Conservation (phyloP, 805 yeast genomes). For the Saturnispora silvae region DNA sequence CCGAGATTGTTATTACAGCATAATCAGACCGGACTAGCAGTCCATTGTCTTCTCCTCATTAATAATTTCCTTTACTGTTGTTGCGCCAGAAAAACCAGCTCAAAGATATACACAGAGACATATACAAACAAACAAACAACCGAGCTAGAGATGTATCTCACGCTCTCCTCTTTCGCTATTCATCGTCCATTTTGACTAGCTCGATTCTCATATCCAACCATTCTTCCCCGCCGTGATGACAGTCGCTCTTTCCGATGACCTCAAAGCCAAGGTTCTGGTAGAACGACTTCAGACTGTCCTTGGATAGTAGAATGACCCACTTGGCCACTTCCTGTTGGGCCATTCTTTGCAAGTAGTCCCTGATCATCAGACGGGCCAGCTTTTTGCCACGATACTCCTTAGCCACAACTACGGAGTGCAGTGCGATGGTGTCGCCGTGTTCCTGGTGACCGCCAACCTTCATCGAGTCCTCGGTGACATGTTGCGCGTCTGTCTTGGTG, state of each 20-base stretch:
- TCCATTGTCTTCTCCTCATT: too few species aligned
- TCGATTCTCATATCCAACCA: slow-evolving; percentile 50
- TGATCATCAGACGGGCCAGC: slow-evolving; percentile 71
- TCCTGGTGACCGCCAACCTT: slow-evolving; percentile 62
- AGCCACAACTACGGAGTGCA: slow-evolving; percentile 72
- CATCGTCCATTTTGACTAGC: slow-evolving; percentile 33
- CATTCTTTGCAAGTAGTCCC: slow-evolving; percentile 84
- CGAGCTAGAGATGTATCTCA: too few species aligned
- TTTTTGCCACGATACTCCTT: slow-evolving; percentile 73
- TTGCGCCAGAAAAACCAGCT: too few species aligned
- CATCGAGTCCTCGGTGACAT: slow-evolving; percentile 52
- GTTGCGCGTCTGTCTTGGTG: slow-evolving; percentile 47
- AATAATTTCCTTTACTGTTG: too few species aligned
- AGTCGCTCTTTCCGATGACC: slow-evolving; percentile 53
- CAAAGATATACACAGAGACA: too few species aligned
- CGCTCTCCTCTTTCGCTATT: too few species aligned
- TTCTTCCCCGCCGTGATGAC: slow-evolving; percentile 43
- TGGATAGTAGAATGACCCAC: slow-evolving; percentile 63
- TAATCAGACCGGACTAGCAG: too few species aligned
- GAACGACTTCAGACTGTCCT: slow-evolving; percentile 57
- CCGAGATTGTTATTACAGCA: too few species aligned
- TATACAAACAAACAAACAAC: too few species aligned
- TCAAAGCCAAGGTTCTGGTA: slow-evolving; percentile 76
- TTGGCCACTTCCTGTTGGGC: slow-evolving; percentile 81
- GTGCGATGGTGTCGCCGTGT: slow-evolving; percentile 59